Conservation (phyloP, 108 stramenopile species). For the Pseudonitzschia delicatissima region DNA sequence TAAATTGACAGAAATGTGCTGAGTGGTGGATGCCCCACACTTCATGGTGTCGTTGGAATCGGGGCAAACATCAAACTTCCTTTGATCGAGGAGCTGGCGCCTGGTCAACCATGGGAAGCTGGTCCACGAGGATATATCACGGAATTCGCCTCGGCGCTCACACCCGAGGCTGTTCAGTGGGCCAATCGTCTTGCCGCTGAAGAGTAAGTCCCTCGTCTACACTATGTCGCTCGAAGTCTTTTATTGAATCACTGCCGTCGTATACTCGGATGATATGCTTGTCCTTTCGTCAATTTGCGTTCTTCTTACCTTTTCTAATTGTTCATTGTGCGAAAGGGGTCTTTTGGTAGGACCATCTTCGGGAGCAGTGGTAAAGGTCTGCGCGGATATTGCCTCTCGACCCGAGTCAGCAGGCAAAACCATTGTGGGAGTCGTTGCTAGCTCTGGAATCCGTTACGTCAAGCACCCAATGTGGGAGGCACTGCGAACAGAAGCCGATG, state of each 20-base stretch:
- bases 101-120: constrained; percentile 12
- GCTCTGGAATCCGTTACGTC: constrained; percentile 41
- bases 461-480: constrained; percentile 24
- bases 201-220: constrained; percentile 39
- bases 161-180: constrained; percentile 87
- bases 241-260: too few relatives aligned
- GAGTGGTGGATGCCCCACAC: background rate
- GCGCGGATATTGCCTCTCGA: constrained; percentile 59
- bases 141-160: constrained; percentile 48
- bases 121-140: constrained; percentile 17
- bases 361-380: constrained; percentile 68
- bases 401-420: constrained; percentile 70
- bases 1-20: constrained; percentile 5
- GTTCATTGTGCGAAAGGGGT: constrained; percentile 59
- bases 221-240: too few relatives aligned
- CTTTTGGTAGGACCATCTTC: constrained; percentile 70
- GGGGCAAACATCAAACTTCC: constrained; percentile 14
- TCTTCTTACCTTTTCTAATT: too few relatives aligned
- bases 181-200: constrained; percentile 4
- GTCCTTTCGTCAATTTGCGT: constrained; percentile 41
- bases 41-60: constrained; percentile 16
- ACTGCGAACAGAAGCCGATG: constrained; percentile 14
- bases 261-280: too few relatives aligned
- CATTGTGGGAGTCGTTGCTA: constrained; percentile 42
- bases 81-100: constrained; percentile 18